Evolutionary conservation across 768 basidiomycete genomes (phyloP).

Genomic region (Auricularia sp.): DNA sequence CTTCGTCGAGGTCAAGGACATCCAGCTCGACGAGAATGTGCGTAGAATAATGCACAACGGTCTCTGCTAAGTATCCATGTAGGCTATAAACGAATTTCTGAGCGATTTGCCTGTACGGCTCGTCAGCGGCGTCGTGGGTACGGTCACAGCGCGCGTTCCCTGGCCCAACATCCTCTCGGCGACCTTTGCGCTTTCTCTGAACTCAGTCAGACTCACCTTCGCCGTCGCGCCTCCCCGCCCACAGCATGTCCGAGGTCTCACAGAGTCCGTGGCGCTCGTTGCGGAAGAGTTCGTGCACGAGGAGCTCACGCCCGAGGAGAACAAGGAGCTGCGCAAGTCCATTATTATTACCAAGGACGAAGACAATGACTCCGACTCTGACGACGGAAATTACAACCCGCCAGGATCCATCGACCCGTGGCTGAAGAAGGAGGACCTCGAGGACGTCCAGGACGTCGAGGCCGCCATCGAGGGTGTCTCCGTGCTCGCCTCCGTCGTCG

Average conservation of each 20-base stretch:
- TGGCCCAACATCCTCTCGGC: constrained; percentile 79
- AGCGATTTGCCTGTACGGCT: constrained; percentile 56
- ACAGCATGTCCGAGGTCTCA: constrained; percentile 32
- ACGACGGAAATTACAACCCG: constrained; percentile 10
- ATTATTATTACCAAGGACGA: constrained; percentile 32
- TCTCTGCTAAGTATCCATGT: background rate
- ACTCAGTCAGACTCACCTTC: constrained; percentile 60
- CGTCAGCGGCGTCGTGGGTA: constrained; percentile 61
- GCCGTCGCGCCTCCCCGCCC: constrained; percentile 24
- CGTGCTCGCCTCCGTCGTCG: constrained; percentile 70
- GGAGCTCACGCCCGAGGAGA: constrained; percentile 65
- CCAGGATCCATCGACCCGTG: constrained; percentile 61
- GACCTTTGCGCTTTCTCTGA: constrained; percentile 57
- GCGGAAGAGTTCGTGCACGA: constrained; percentile 83
- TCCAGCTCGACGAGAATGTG: constrained; percentile 70
- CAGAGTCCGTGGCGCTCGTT: constrained; percentile 73
- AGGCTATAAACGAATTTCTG: constrained; percentile 76
- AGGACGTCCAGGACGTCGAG: constrained; percentile 37
- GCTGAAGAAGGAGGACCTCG: constrained; percentile 16
- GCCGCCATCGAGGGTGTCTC: constrained; percentile 57
- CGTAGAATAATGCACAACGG: constrained; percentile 18
- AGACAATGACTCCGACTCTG: constrained; percentile 3
- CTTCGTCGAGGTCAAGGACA: constrained; percentile 73
- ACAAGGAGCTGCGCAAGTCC: constrained; percentile 50
- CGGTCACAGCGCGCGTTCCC: constrained; percentile 69